A percentile compares a stretch with the other conserved stretches of the same genome.
phyloP scores from a whole-genome alignment of 225 moss, liverwort and hornwort genomes.

The Anthoceros angustus region DNA sequence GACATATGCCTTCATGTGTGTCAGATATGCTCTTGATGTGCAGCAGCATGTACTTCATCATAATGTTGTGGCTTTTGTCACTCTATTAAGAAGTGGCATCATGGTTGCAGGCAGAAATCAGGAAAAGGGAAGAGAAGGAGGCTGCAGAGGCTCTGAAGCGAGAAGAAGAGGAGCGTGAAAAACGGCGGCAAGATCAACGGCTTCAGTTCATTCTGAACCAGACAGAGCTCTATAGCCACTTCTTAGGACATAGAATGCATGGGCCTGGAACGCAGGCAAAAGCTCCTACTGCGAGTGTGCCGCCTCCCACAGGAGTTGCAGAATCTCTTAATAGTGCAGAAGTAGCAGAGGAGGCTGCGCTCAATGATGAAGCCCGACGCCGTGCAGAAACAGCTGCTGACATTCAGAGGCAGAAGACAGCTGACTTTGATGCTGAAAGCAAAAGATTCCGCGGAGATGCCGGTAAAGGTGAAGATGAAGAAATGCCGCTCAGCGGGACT shows the following conservation, averaged over 20 bases:
- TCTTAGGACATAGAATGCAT: constrained; percentile 81
- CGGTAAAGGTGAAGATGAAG: constrained; percentile 22
- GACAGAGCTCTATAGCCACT: constrained; percentile 95
- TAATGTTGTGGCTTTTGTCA: not conserved
- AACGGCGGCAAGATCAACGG: constrained; percentile 78
- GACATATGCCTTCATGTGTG: not conserved
- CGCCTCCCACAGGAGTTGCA: constrained; percentile 10
- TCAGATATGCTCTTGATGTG: not conserved
- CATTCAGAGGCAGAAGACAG: constrained; percentile 56
- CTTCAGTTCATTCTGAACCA: constrained; percentile 93
- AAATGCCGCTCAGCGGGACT: constrained; percentile 26
- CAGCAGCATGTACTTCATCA: not conserved
- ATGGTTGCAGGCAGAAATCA: constrained; percentile 51
- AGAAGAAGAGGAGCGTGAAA: constrained; percentile 87
- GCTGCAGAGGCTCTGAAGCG: constrained; percentile 93
- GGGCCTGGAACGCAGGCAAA: constrained; percentile 25
- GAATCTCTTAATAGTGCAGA: constrained; percentile 27
- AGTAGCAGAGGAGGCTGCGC: constrained; percentile 50
- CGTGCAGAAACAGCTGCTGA: constrained; percentile 56
- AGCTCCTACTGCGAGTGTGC: constrained; percentile 15
- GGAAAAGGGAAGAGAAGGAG: constrained; percentile 90
- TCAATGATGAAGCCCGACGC: constrained; percentile 68
- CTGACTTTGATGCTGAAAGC: constrained; percentile 67
- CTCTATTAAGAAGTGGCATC: constrained; percentile 1
- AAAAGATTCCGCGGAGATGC: constrained; percentile 43